Conservation (phyloP, 495 filamentous ascomycete species). For the Annulohypoxylon maeteangense region DNA sequence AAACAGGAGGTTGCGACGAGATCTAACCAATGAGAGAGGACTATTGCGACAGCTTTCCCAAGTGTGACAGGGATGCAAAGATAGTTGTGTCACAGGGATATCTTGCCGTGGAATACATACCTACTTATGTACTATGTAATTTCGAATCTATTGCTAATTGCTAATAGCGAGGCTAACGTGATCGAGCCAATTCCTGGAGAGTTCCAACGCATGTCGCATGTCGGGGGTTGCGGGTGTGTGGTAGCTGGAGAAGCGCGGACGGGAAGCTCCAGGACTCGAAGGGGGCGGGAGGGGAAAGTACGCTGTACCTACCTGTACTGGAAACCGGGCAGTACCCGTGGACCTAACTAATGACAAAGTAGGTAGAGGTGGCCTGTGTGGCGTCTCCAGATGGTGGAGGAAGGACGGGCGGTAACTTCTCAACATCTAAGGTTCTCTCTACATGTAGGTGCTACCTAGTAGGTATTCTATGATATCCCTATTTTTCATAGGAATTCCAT, state of each 20-base stretch:
- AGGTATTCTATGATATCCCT: too few relatives aligned
- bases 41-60: constrained; percentile 43
- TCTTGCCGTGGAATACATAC: constrained; percentile 30
- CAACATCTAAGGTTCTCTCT: neutral
- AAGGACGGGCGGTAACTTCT: constrained; percentile 15
- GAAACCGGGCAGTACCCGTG: neutral
- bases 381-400: neutral
- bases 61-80: constrained; percentile 27
- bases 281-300: constrained; percentile 27
- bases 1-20: constrained; percentile 45
- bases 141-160: constrained; percentile 47
- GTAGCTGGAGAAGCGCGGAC: constrained; percentile 27
- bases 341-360: neutral
- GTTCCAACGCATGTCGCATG: constrained; percentile 30
- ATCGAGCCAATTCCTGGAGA: constrained; percentile 42
- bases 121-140: constrained; percentile 6
- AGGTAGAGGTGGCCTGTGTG: constrained; percentile 2
- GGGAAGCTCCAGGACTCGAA: constrained; percentile 29
- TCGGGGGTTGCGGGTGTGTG: constrained; percentile 18
- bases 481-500: too few relatives aligned
- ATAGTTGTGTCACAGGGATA: constrained; percentile 45
- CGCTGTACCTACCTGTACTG: constrained; percentile 1
- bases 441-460: neutral
- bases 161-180: constrained; percentile 44
- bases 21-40: constrained; percentile 29